Base-by-base conservation (phyloP, 2,329 filamentous ascomycete species). In the Ophiocordyceps sinensis region DNA sequence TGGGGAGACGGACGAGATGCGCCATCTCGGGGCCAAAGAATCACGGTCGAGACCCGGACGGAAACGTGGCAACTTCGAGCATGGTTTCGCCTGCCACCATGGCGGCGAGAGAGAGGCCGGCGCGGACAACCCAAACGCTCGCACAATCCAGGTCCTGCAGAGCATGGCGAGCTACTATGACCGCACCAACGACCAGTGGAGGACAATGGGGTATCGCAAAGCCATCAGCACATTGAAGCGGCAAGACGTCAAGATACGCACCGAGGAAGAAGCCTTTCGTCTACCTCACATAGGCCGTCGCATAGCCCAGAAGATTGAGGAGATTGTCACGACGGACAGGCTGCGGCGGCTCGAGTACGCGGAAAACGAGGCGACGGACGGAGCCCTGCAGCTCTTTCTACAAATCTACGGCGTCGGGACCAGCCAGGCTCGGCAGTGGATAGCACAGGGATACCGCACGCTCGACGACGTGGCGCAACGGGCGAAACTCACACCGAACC, bases 251-350 rank as follows among this genome's bases (percentile, higher is more conserved):
- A 80, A 77, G 53, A 73, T 95, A 44, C 65, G 60, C 4, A 88
- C 81, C 0, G 77, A 73, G 43, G 70, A 77, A 38, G 72, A 93
- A 56, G 89, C 88, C 0, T 62, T 71, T 11, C 58, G 62, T 2
- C 67, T 95, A 1, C 76, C 77, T 1, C 73, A 70, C 43, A 77
- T 95, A 30, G 88, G 88, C 8, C 52, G 67, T 11, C 73, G 84
- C 1, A 64, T 95, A 2, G 87, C 87, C 0, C 67, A 73, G 23
- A 94, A 94, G 58, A 91, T 96, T 47, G 85, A 91, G 51, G 89
- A 95, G 55, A 94, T 95, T 36, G 84, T 77, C 2, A 68, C 70
- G 32, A 94, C 85, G 0, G 73, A 85, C 51, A 68, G 70, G 23
- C 71, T 95, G 1, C 73, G 73, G 35, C 73, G 81, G 31, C 69